Evolutionary conservation across 805 yeast species (phyloP), one percentile per base, ranked within the genome.

Genomic region (Wickerhamomyces canadensis): DNA sequence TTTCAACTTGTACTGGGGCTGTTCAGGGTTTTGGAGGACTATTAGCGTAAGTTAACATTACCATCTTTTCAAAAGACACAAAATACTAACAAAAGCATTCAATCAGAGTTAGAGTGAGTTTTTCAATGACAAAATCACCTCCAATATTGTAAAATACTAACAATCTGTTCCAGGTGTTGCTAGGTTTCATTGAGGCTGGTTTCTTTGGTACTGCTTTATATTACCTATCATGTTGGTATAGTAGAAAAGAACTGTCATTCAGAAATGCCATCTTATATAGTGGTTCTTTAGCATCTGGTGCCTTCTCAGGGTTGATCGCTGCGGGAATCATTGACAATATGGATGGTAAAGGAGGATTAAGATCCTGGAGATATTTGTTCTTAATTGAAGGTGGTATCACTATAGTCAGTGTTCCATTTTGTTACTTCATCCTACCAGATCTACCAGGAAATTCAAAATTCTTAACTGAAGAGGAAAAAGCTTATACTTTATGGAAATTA

Each of bases 331-430:
- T 73, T 32, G 55, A 69, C 28, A 58, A 61, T 33, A 53, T 67
- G 58, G 68, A 67, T 36, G 67, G 69, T 6, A 42, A 36, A 25
- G 56, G 57, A 16, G 73, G 75, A 13, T 47, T 67, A 21, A 56
- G 66, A 33, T 62, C 70, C 11, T 76, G 81, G 81, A 61, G 76
- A 50, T 76, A 75, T 70, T 64, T 75, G 30, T 76, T 76, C 45
- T 59, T 74, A 34, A 69, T 76, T 31, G 80, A 74, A 53, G 83
- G 83, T 30, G 62, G 65, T 3, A 63, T 71, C 38, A 76, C 82
- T 10, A 68, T 72, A 13, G 33, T 51, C 1, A 65, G 80, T 45
- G 87, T 37, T 59, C 61, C 32, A 47, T 65, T 33, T 67, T 72
- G 30, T 61, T 70, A 69, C 51, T 59, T 63, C 34, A 60, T 72